Evolutionary conservation across 1,284 basidiomycete species (phyloP), one percentile per base, ranked within the genome.

Genomic region (Ceratobasidium sp.): DNA sequence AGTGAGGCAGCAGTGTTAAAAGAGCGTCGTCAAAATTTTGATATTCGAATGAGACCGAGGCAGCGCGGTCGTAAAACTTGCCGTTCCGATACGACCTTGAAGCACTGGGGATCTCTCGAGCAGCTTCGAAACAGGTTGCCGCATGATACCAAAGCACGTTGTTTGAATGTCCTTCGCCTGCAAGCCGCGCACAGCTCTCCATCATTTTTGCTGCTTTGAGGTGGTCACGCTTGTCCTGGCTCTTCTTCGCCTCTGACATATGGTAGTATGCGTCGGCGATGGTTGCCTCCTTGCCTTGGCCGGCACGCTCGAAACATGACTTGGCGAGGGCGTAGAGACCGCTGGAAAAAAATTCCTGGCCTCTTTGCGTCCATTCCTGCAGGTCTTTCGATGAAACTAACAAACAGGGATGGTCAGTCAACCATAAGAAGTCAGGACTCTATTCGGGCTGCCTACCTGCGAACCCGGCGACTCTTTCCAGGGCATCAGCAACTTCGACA

Each of bases 301-400:
- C 74, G 3, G 74, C 74, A 0, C 50, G 74, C 41, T 76, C 74
- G 23, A 76, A 76, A 27, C 74, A 76, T 14, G 74, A 66, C 52
- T 54, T 33, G 27, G 74, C 74, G 5, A 55, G 52, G 33, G 30
- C 64, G 33, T 76, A 76, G 16, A 66, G 64, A 16, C 74, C 74
- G 23, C 48, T 76, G 23, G 74, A 66, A 35, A 76, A 76, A 8
- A 67, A 59, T n/a, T 76, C 74, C 23, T 76, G 62, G 38, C 64
- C 74, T 30, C 74, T 54, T 12, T 64, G 52, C 7, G 52, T 33
- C 74, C 74, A 76, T 35, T 76, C 62, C 10, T 50, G 64, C 12
- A 67, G 41, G n/a, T 67, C 64, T 33, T 54, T 57, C 2, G 74
- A 41, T 2, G 74, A 67, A 27, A 38, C 74, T 76, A 12, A 18